Percentiles rank a stretch among this genome's conserved stretches.
phyloP scores from a whole-genome alignment of 1,139 yeast species.

The Debaryomycetaceae sp. region DNA sequence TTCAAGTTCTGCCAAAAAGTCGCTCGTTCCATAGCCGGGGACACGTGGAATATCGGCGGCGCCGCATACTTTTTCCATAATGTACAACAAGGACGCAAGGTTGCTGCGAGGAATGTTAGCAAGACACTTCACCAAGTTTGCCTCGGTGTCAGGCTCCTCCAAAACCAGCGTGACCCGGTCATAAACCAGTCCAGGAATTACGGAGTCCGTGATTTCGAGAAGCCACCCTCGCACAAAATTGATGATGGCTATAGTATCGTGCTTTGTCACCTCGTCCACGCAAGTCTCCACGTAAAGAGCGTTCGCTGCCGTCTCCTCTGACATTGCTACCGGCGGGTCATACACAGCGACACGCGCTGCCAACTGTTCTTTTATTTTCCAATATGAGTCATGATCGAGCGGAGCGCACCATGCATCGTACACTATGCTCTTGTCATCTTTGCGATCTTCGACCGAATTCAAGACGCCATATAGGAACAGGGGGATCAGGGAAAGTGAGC shows the following conservation, averaged over 20 bases:
- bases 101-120: slow-evolving; percentile 33
- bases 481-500: slow-evolving; percentile 25
- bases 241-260: slow-evolving; percentile 7
- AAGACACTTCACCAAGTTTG: slow-evolving; percentile 17
- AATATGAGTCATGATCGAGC: slow-evolving; percentile 21
- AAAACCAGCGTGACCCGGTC: slow-evolving; percentile 23
- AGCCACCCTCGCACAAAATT: slow-evolving; percentile 33
- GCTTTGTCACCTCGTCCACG: neutral
- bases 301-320: slow-evolving; percentile 14
- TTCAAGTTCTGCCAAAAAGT: slow-evolving; percentile 11
- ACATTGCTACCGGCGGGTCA: slow-evolving; percentile 4
- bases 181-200: slow-evolving; percentile 33
- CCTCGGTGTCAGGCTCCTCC: slow-evolving; percentile 3
- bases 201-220: slow-evolving; percentile 31
- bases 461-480: slow-evolving; percentile 18
- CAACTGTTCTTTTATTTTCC: slow-evolving; percentile 25
- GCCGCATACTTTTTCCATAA: slow-evolving; percentile 25
- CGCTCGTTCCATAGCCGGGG: slow-evolving; percentile 20
- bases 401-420: slow-evolving; percentile 20
- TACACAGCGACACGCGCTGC: slow-evolving; percentile 14
- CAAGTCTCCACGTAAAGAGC: slow-evolving; percentile 1
- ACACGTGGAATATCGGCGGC: slow-evolving; percentile 16
- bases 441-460: slow-evolving; percentile 11
- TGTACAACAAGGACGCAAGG: slow-evolving; percentile 24
- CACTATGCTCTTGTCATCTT: slow-evolving; percentile 3